phyloP scores from a whole-genome alignment of 306 rosid genomes.

The Dryas drummondii region DNA sequence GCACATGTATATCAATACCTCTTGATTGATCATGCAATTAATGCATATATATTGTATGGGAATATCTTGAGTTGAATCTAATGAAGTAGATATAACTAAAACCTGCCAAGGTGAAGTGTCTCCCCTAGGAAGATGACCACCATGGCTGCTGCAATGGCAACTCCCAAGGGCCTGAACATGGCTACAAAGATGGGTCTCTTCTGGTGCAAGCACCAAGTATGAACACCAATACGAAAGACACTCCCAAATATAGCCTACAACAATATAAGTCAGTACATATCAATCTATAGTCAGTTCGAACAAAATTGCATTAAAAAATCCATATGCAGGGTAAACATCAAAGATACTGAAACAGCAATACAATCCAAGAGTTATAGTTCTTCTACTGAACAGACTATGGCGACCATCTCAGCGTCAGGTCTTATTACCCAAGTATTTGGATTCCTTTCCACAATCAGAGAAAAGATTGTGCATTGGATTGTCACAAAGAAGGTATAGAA shows the following conservation, averaged over 20 bases:
- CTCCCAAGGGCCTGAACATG: slow-evolving; percentile 33
- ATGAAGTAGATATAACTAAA: not conserved
- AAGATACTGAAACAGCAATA: not conserved
- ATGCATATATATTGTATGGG: not conserved
- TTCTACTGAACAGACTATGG: slow-evolving; percentile 29
- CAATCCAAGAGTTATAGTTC: not conserved
- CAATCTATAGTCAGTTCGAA: not conserved
- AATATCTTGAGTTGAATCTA: not conserved
- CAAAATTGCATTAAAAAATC: not conserved
- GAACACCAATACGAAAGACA: slow-evolving; percentile 19
- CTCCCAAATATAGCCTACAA: slow-evolving; percentile 28
- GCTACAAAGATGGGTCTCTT: slow-evolving; percentile 34
- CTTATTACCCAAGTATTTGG: slow-evolving; percentile 12
- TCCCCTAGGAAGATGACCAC: slow-evolving; percentile 33
- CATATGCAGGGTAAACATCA: not conserved
- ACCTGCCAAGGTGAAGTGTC: slow-evolving; percentile 38
- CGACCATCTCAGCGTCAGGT: not conserved
- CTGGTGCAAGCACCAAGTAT: slow-evolving; percentile 28
- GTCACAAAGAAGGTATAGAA: slow-evolving; percentile 10
- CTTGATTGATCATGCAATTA: not conserved
- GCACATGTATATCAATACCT: too few relatives aligned
- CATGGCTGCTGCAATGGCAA: slow-evolving; percentile 31
- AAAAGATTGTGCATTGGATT: not conserved
- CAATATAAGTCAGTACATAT: not conserved
- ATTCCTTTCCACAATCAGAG: slow-evolving; percentile 4